phyloP scores from a whole-genome alignment of 2,329 filamentous ascomycete genomes.

The Stemphylium lycopersici region DNA sequence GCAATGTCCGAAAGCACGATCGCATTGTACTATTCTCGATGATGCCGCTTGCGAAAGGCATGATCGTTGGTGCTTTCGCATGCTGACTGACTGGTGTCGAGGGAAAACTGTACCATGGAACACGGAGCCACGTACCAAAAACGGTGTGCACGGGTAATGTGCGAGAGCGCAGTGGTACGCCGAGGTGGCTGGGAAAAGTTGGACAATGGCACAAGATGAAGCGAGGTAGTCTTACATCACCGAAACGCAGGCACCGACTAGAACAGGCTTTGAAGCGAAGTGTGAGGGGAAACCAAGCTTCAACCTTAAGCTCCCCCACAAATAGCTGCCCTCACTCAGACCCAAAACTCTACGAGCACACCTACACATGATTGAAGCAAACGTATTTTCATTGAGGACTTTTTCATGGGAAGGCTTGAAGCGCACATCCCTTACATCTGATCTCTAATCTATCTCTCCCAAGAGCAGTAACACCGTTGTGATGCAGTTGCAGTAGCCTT shows the following conservation, averaged over 20 bases:
- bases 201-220: neutral
- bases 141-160: neutral
- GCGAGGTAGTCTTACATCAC: too few species aligned
- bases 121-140: neutral
- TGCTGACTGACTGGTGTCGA: neutral
- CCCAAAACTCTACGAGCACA: neutral
- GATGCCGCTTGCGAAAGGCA: neutral
- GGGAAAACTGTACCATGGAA: neutral
- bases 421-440: conserved; percentile 1
- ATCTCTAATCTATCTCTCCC: conserved; percentile 6
- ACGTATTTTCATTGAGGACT: conserved; percentile 4
- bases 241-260: neutral
- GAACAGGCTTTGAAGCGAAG: neutral
- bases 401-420: conserved; percentile 1
- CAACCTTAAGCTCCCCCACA: neutral
- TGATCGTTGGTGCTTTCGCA: neutral
- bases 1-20: neutral
- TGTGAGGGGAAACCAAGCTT: neutral
- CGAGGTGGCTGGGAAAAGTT: neutral
- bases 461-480: conserved; percentile 5
- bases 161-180: neutral
- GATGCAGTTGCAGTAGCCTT: conserved; percentile 2
- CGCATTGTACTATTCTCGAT: neutral
- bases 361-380: neutral
- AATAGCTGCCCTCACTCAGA: neutral